Evolutionary conservation across 73 alveolate species (phyloP).

Genomic region (Paramecium bursaria): DNA sequence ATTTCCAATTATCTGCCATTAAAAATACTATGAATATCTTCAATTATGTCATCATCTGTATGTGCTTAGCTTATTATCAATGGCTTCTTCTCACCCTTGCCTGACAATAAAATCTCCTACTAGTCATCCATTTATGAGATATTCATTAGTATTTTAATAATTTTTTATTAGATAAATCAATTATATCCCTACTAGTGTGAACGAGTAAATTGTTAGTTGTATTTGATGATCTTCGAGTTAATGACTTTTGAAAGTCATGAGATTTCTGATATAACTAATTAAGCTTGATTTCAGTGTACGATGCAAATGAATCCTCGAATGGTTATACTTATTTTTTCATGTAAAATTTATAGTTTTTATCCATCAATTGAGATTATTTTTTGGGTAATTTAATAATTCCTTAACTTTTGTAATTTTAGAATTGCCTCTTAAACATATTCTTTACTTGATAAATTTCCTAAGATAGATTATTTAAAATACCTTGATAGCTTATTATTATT

Average conservation of each 20-base stretch:
- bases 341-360: background rate
- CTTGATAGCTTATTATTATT: conserved; percentile 42
- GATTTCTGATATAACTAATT: conserved; percentile 15
- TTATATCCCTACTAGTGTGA: conserved; percentile 39
- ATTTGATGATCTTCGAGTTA: background rate
- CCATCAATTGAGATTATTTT: background rate
- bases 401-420: background rate
- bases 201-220: conserved; percentile 7
- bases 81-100: too few relatives aligned
- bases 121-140: too few relatives aligned
- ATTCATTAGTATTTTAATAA: too few relatives aligned
- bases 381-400: background rate
- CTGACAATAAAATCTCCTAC: too few relatives aligned
- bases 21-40: conserved; percentile 38
- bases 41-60: conserved; percentile 33
- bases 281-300: conserved; percentile 43
- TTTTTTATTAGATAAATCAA: conserved; percentile 51
- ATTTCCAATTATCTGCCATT: conserved; percentile 45
- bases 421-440: background rate
- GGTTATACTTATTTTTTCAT: background rate
- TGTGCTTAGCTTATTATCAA: too few relatives aligned
- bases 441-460: conserved; percentile 46
- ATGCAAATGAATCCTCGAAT: conserved; percentile 49
- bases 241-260: background rate
- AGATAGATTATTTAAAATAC: background rate